A percentile compares a stretch with the other conserved stretches of the same genome.
Conservation (phyloP, 2,329 filamentous ascomycete species). For the Fusarium sp. region DNA sequence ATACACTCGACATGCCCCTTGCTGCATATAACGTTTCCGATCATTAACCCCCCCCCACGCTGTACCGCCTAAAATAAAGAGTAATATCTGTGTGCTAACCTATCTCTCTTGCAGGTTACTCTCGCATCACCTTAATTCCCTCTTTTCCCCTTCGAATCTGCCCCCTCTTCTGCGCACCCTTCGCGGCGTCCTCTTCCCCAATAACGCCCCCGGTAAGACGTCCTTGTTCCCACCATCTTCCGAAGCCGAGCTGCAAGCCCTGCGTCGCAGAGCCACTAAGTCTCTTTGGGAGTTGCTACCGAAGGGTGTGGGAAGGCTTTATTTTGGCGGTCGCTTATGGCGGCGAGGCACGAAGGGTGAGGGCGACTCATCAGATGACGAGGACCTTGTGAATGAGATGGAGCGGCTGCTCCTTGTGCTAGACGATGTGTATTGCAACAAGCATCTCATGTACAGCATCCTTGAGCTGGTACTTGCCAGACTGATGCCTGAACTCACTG, state of each 20-base stretch:
- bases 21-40: slow-evolving; percentile 31
- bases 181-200: slow-evolving; percentile 85
- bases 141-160: slow-evolving; percentile 73
- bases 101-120: slow-evolving; percentile 60
- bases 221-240: slow-evolving; percentile 69
- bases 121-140: slow-evolving; percentile 65
- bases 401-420: slow-evolving; percentile 78
- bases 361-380: slow-evolving; percentile 42
- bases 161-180: slow-evolving; percentile 75
- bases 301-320: slow-evolving; percentile 59
- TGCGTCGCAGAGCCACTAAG: slow-evolving; percentile 75
- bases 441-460: slow-evolving; percentile 85
- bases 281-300: slow-evolving; percentile 64
- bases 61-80: slow-evolving; percentile 24
- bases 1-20: slow-evolving; percentile 19
- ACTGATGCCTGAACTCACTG: slow-evolving; percentile 84
- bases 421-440: slow-evolving; percentile 88
- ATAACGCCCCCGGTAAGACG: slow-evolving; percentile 78
- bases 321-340: slow-evolving; percentile 58
- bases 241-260: slow-evolving; percentile 67
- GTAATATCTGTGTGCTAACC: slow-evolving; percentile 40
- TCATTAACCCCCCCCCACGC: slow-evolving; percentile 31
- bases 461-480: slow-evolving; percentile 85
- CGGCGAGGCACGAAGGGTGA: slow-evolving; percentile 37
- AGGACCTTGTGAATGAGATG: slow-evolving; percentile 66